These are phyloP conservation scores for Sequoia sempervirens DNA, from an alignment of 75 land plant species.

Conservation along the genomic window DNA sequence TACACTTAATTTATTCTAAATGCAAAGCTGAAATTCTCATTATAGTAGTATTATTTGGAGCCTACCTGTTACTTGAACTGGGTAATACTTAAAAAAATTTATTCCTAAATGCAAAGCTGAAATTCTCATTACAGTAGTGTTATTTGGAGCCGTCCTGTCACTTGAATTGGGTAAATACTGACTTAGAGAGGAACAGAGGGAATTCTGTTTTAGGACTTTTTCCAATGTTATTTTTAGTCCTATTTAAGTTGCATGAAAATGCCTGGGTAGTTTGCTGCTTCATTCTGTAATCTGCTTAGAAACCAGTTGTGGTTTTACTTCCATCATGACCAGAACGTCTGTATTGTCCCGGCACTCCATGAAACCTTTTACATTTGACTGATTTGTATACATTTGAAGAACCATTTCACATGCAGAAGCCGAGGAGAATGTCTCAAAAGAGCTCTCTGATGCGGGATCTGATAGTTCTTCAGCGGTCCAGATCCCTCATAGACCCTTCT, in stretches of 20 bases:
- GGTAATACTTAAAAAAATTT: neutral
- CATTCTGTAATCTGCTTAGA: neutral
- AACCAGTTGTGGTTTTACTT: conserved; percentile 9
- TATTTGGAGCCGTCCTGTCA: neutral
- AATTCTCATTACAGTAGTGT: neutral
- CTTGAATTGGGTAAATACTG: neutral
- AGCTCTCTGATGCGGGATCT: conserved; percentile 74
- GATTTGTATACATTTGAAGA: conserved; percentile 84
- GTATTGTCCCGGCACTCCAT: conserved; percentile 23
- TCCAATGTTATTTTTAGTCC: neutral
- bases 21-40: neutral
- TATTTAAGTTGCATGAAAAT: neutral
- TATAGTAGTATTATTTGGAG: no score
- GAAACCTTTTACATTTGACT: conserved; percentile 80
- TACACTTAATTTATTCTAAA: neutral
- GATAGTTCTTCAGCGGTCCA: conserved; percentile 55
- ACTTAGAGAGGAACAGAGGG: neutral
- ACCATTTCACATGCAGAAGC: conserved; percentile 71
- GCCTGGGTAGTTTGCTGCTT: neutral
- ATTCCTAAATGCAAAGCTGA: neutral
- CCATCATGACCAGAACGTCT: conserved; percentile 46
- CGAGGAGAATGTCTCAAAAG: conserved; percentile 32
- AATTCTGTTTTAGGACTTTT: neutral
- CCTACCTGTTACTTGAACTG: no score
- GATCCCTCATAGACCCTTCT: conserved; percentile 77